These are phyloP conservation scores for Capsicum rhomboideum DNA, from an alignment of 257 asterid genomes.

Conservation along the genomic window DNA sequence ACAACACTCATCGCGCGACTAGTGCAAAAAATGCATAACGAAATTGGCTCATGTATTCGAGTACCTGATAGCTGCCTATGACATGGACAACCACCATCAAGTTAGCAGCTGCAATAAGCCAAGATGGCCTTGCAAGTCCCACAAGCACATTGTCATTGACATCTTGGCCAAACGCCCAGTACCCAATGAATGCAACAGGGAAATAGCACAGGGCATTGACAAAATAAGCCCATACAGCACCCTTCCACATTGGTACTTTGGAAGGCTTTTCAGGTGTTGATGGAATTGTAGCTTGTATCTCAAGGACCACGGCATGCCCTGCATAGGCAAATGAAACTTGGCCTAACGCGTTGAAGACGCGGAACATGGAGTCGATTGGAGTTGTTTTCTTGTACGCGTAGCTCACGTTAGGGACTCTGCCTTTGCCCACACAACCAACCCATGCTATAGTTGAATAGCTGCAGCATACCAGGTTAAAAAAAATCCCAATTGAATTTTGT, in stretches of 20 bases:
- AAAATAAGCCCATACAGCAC: conserved; percentile 76
- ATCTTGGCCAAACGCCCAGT: conserved; percentile 81
- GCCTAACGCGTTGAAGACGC: conserved; percentile 70
- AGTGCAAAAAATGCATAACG: neutral
- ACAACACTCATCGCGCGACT: neutral
- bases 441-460: conserved; percentile 88
- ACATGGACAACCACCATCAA: conserved; percentile 86
- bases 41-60: neutral
- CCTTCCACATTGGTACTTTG: conserved; percentile 79
- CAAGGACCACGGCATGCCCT: conserved; percentile 81
- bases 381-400: conserved; percentile 57
- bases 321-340: conserved; percentile 81
- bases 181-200: conserved; percentile 74
- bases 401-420: conserved; percentile 54
- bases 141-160: conserved; percentile 70
- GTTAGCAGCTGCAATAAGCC: conserved; percentile 91
- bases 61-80: conserved; percentile 89
- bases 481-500: neutral
- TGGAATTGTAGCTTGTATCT: conserved; percentile 86
- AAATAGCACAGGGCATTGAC: conserved; percentile 69
- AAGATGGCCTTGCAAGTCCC: conserved; percentile 62
- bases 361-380: conserved; percentile 46
- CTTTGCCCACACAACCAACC: conserved; percentile 59
- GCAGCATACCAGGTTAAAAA: neutral
- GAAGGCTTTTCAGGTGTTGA: conserved; percentile 90